Percentiles rank a stretch among this genome's conserved stretches.
Conservation (phyloP, 2,329 filamentous ascomycete genomes). For the Fusarium liriodendri region DNA sequence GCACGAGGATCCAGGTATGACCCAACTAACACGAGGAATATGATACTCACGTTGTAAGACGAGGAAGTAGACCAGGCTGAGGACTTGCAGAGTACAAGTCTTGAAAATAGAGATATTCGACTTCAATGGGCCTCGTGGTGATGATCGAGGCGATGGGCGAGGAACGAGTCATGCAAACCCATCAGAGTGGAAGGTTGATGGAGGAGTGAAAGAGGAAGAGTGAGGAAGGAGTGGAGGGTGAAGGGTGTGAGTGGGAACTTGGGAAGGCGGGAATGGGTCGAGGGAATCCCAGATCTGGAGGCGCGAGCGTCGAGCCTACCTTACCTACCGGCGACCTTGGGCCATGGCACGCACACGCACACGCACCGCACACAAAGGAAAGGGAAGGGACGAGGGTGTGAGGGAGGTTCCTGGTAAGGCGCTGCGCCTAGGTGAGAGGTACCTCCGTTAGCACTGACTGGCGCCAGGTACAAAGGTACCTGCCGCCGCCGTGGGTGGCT, state of each 20-base stretch:
- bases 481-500: constrained; percentile 19
- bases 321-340: constrained; percentile 25
- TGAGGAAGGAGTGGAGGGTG: constrained; percentile 40
- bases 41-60: constrained; percentile 29
- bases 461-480: constrained; percentile 34
- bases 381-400: constrained; percentile 34
- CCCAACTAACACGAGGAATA: constrained; percentile 42
- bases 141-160: constrained; percentile 6
- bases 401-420: constrained; percentile 38
- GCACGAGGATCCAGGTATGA: constrained; percentile 24
- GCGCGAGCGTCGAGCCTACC: constrained; percentile 34
- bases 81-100: constrained; percentile 4
- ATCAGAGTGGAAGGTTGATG: constrained; percentile 25
- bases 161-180: constrained; percentile 34
- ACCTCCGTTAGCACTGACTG: constrained; percentile 34
- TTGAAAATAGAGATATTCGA: constrained; percentile 1
- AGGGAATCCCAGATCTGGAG: constrained; percentile 44
- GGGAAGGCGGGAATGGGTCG: constrained; percentile 46
- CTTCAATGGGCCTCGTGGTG: constrained; percentile 25
- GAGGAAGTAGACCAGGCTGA: constrained; percentile 13
- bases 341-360: constrained; percentile 18
- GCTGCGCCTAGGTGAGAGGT: constrained; percentile 28
- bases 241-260: constrained; percentile 43
- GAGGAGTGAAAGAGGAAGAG: constrained; percentile 36
- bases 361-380: constrained; percentile 32